Percentiles rank a stretch among this genome's conserved stretches.
phyloP scores from a whole-genome alignment of 495 filamentous ascomycete species.

The Terfezia claveryi region DNA sequence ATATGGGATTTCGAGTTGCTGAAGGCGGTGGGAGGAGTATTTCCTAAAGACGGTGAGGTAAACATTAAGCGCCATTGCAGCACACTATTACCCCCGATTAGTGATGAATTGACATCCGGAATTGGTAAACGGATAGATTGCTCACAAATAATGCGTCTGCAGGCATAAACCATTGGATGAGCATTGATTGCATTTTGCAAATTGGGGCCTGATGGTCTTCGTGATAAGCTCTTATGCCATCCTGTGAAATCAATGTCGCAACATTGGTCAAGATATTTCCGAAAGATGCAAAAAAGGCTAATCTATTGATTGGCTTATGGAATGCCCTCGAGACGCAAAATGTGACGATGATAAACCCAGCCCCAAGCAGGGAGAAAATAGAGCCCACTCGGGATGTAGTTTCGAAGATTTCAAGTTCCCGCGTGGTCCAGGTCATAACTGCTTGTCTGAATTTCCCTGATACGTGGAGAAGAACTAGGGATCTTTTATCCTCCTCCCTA shows the following conservation, averaged over 20 bases:
- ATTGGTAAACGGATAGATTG: background rate
- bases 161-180: conserved; percentile 52
- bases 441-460: background rate
- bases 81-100: conserved; percentile 19
- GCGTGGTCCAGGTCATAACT: conserved; percentile 12
- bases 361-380: conserved; percentile 45
- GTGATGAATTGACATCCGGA: background rate
- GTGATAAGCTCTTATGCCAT: conserved; percentile 23
- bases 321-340: conserved; percentile 39
- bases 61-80: conserved; percentile 77
- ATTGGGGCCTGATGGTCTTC: conserved; percentile 27
- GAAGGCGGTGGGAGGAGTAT: conserved; percentile 44
- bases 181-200: conserved; percentile 57
- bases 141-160: conserved; percentile 36
- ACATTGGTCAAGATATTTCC: conserved; percentile 67
- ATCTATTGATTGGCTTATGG: conserved; percentile 70
- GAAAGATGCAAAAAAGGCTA: conserved; percentile 68
- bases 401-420: conserved; percentile 15
- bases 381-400: conserved; percentile 16
- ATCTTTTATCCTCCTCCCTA: too few species aligned
- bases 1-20: conserved; percentile 50
- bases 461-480: too few species aligned
- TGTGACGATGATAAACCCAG: conserved; percentile 49
- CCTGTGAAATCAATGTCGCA: conserved; percentile 46
- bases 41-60: conserved; percentile 67